Base-by-base conservation (phyloP, 1,139 yeast genomes). In the Pichia sp. region DNA sequence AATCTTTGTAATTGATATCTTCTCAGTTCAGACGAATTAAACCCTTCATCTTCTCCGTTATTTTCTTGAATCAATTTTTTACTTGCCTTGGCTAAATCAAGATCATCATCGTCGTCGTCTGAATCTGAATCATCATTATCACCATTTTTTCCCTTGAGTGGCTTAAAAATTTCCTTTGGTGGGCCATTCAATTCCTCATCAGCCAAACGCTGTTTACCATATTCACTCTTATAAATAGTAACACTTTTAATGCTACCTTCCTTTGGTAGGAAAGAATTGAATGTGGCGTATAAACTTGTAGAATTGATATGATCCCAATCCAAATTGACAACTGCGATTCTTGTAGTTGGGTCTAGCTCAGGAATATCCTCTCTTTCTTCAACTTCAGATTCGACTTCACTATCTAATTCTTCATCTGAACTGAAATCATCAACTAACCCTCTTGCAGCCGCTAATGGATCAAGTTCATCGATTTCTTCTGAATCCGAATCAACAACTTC, bases 241-340 rank as follows among this genome's bases (percentile, higher is more conserved):
- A 94, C 82, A n/a, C 79, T 77, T 43, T 69, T 64, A 45, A 94
- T 83, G 39, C 71, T 67, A 1, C 95, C 95, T 38, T 76, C 78
- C 37, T 77, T 65, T 16, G 97, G 96, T 26, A 85, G 83, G 67
- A 94, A 94, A 44, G 96, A 81, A 5, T 80, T 69, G 56, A 94
- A 87, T 0, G 97, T 84, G 5, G 95, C 95, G 85, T 86, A 79
- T 52, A 94, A 65, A 62, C 92, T 98, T 10, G 78, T 79, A 0
- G 97, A 85, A 44, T 79, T 75, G 27, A 94, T 72, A 59, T 92
- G 85, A 56, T 94, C 99, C 98, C 98, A 94, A 61, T 94, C 98
- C 75, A 94, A 72, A 58, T 94, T 94, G 33, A 94, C 98, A 2
- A 83, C 95, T 0, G 98, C 98, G 60, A 94, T 72, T 5, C 85